phyloP scores from a whole-genome alignment of 352 stramenopile species.

The Globisporangium okanoganense region DNA sequence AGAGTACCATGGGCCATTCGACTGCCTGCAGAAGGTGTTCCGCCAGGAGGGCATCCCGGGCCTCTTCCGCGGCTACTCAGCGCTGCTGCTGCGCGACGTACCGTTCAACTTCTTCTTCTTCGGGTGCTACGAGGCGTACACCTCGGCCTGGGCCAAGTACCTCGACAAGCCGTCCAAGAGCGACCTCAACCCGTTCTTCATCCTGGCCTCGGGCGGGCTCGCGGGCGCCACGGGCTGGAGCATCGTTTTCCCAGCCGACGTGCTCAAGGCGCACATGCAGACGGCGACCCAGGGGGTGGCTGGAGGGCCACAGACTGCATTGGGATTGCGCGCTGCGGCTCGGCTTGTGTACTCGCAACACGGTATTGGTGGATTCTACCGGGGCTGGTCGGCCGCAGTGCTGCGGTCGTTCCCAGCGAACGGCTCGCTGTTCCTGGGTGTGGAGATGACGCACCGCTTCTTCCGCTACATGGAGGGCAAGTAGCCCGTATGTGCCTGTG shows the following conservation, averaged over 20 bases:
- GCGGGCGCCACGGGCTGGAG: constrained; percentile 79
- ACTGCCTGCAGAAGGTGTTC: constrained; percentile 66
- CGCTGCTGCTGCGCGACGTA: constrained; percentile 81
- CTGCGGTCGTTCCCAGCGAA: constrained; percentile 87
- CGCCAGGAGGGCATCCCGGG: constrained; percentile 56
- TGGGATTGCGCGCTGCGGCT: constrained; percentile 46
- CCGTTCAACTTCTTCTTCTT: constrained; percentile 92
- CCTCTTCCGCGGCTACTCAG: constrained; percentile 79
- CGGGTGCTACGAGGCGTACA: constrained; percentile 77
- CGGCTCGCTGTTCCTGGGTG: constrained; percentile 86
- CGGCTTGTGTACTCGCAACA: constrained; percentile 58
- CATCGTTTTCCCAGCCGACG: constrained; percentile 83
- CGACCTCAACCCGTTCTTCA: constrained; percentile 65
- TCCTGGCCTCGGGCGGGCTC: constrained; percentile 74
- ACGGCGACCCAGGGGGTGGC: constrained; percentile 27
- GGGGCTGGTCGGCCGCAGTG: constrained; percentile 80
- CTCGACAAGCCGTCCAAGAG: constrained; percentile 59
- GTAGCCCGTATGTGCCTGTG: neutral
- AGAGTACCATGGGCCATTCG: constrained; percentile 62
- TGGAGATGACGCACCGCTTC: constrained; percentile 83
- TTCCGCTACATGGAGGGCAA: constrained; percentile 55
- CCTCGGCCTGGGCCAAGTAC: constrained; percentile 37
- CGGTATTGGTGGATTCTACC: constrained; percentile 81
- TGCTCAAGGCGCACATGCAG: constrained; percentile 86
- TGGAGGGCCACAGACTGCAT: neutral